phyloP scores from a whole-genome alignment of 2,329 filamentous ascomycete species.

The Hymenoscyphus fructigenus region DNA sequence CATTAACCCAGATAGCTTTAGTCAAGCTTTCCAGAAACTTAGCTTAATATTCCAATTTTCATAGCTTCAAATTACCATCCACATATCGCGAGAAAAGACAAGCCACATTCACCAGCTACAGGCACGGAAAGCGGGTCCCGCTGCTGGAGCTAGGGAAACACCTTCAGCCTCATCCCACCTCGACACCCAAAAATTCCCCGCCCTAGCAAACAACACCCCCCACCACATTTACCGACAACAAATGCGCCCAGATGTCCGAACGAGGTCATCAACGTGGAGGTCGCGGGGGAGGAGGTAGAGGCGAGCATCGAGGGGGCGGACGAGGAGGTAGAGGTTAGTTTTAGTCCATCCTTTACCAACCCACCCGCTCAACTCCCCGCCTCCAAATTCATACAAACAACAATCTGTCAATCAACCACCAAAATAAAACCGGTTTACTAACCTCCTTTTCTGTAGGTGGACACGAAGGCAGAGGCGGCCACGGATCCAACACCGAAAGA shows the following conservation, averaged over 20 bases:
- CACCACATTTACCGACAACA: conserved; percentile 5
- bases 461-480: conserved; percentile 46
- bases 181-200: neutral
- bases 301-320: conserved; percentile 14
- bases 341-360: neutral
- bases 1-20: too few species aligned
- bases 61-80: neutral
- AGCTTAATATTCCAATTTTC: neutral
- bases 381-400: neutral
- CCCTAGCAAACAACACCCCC: neutral
- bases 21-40: too few species aligned
- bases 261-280: conserved; percentile 30
- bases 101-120: neutral
- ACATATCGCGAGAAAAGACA: neutral
- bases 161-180: conserved; percentile 13
- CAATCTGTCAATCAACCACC: neutral
- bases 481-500: conserved; percentile 60
- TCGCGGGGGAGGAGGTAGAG: conserved; percentile 23
- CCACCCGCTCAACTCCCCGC: neutral
- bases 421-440: neutral
- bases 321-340: conserved; percentile 25
- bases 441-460: conserved; percentile 23
- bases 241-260: conserved; percentile 28
- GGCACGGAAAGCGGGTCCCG: neutral
- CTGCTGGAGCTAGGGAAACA: neutral